Percentiles rank a stretch among this genome's conserved stretches.
Conservation (phyloP, 495 filamentous ascomycete genomes). For the Patellaria atrata region DNA sequence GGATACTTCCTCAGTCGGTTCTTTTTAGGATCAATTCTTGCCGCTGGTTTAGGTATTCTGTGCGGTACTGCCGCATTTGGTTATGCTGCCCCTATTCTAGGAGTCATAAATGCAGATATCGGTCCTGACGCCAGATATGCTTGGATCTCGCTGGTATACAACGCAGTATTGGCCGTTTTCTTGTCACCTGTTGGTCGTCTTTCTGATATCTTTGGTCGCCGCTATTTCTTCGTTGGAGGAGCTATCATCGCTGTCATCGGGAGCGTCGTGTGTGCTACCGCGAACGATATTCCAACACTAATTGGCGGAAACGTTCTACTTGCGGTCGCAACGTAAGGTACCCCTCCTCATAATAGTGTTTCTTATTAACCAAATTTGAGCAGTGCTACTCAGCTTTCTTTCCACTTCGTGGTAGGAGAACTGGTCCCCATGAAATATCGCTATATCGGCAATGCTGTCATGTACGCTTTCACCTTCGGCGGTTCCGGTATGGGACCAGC, state of each 20-base stretch:
- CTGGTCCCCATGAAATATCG: conserved; percentile 17
- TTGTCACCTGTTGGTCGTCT: conserved; percentile 7
- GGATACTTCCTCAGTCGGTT: neutral
- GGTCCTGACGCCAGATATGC: conserved; percentile 13
- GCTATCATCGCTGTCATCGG: neutral
- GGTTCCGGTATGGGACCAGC: conserved; percentile 11
- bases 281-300: neutral
- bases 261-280: neutral
- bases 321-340: conserved; percentile 5
- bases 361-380: no score
- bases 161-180: conserved; percentile 11
- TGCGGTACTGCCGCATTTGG: conserved; percentile 8
- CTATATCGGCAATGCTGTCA: conserved; percentile 12
- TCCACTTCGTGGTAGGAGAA: conserved; percentile 16
- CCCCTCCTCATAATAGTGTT: no score
- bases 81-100: conserved; percentile 12
- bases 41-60: neutral
- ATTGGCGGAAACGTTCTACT: neutral
- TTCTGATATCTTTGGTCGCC: conserved; percentile 7
- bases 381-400: conserved; percentile 8
- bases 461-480: conserved; percentile 9
- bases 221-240: conserved; percentile 2
- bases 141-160: conserved; percentile 17
- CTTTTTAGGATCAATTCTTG: neutral
- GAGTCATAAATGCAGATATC: conserved; percentile 18